Evolutionary conservation across 2,329 filamentous ascomycete species (phyloP).

Genomic region (Aspergillus intermedius): DNA sequence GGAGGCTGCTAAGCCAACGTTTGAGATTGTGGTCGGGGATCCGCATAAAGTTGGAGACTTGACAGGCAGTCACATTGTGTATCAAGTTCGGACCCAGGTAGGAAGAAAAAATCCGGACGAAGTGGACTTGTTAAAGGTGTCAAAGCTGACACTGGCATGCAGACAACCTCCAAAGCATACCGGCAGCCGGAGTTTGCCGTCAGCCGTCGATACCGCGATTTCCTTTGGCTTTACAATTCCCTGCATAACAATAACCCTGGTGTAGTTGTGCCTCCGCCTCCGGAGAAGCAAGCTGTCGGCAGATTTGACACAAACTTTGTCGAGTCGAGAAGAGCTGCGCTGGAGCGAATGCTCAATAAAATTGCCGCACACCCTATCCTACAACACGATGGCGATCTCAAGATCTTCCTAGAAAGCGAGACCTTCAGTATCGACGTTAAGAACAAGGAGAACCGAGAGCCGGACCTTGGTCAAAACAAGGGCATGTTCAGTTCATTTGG

Average conservation of each 20-base stretch:
- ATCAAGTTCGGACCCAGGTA: slow-evolving; percentile 90
- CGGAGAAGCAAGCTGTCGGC: slow-evolving; percentile 95
- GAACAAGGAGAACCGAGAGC: slow-evolving; percentile 90
- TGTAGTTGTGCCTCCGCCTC: slow-evolving; percentile 88
- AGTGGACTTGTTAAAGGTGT: background rate
- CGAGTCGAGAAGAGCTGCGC: slow-evolving; percentile 78
- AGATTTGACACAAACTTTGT: slow-evolving; percentile 96
- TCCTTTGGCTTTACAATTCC: slow-evolving; percentile 94
- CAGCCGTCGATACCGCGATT: slow-evolving; percentile 89
- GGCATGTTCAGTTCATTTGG: slow-evolving; percentile 84
- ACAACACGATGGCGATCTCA: slow-evolving; percentile 88
- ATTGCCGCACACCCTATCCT: slow-evolving; percentile 80
- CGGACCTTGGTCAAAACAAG: slow-evolving; percentile 80
- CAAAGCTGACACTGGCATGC: slow-evolving; percentile 9
- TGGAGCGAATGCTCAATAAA: slow-evolving; percentile 98
- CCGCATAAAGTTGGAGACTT: slow-evolving; percentile 96
- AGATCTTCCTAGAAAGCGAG: slow-evolving; percentile 95
- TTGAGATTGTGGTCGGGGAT: slow-evolving; percentile 87
- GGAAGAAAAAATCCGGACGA: background rate
- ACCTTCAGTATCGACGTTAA: slow-evolving; percentile 94
- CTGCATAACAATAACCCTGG: slow-evolving; percentile 92
- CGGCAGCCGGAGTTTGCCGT: slow-evolving; percentile 88
- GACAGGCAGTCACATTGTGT: slow-evolving; percentile 95
- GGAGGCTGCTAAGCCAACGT: slow-evolving; percentile 85
- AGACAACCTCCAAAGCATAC: slow-evolving; percentile 96